Base-by-base conservation (phyloP, 257 asterid species). In the Catharanthus roseus region DNA sequence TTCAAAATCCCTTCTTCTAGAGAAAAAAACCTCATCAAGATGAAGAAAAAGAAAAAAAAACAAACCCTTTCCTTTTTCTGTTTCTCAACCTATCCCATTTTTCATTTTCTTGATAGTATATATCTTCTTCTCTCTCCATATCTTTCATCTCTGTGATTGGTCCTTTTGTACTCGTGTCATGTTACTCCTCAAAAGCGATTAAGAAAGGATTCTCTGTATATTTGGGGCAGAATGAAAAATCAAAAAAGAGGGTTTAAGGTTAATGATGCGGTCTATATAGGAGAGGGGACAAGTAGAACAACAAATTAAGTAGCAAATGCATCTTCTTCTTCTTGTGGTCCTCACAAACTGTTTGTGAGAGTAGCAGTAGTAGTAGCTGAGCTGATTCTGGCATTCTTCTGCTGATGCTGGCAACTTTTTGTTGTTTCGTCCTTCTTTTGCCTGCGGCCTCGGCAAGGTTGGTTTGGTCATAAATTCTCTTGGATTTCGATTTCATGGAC, bases 121-220 rank as follows among this genome's bases (percentile, higher is more conserved):
- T n/a, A 18, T 7, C 34, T 55, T 24, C 62, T 38, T 61, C 80
- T 72, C 80, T 75, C 67, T 55, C 73, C 80, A 64, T 65, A 74
- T 74, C 74, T 45, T 53, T 13, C 51, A 49, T 57, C 23, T 38
- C 29, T 6, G 12, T 13, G 36, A 47, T 41, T 28, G 41, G 23
- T 45, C 50, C 28, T 9, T 55, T 24, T 15, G 36, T 41, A 41
- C 57, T 56, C n/a, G n/a, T n/a, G n/a, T n/a, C n/a, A n/a, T n/a
- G n/a, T 57, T 3, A 26, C n/a, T 45, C 77, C 77, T 73, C 77
- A 39, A 65, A 65, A 51, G 71, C 26, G 18, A 51, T 13, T 24
- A 68, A 78, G 72, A 73, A 34, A 38, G 31, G 57, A 56, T 74
- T 60, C 67, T 83, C 84, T 54, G 77, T 78, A 78, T 69, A 71